Conservation (phyloP, 2,329 filamentous ascomycete species). For the Aureobasidium pullulans region DNA sequence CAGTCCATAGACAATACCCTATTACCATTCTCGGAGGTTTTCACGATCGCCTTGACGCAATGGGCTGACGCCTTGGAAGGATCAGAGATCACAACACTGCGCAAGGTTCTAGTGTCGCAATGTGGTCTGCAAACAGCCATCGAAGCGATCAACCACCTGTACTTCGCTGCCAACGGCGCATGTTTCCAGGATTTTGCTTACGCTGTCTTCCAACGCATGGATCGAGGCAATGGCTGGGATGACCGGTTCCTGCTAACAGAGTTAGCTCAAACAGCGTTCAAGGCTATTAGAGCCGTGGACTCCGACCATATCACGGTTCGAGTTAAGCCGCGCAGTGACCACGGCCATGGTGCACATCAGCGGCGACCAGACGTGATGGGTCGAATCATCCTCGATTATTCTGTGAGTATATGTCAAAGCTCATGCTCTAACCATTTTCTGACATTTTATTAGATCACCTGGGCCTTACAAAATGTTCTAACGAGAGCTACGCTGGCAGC, state of each 20-base stretch:
- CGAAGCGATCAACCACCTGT: slow-evolving; percentile 62
- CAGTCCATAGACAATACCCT: slow-evolving; percentile 15
- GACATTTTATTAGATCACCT: slow-evolving; percentile 34
- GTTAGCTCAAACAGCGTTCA: slow-evolving; percentile 65
- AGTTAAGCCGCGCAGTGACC: background rate
- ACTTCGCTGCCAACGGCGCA: slow-evolving; percentile 68
- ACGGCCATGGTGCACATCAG: background rate
- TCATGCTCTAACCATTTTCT: background rate
- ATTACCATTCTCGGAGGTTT: slow-evolving; percentile 64
- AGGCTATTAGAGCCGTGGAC: slow-evolving; percentile 45
- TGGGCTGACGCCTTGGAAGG: slow-evolving; percentile 73
- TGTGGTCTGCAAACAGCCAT: slow-evolving; percentile 62
- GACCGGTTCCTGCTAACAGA: slow-evolving; percentile 78
- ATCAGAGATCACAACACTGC: slow-evolving; percentile 59
- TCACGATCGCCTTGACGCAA: slow-evolving; percentile 61
- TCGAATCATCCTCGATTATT: slow-evolving; percentile 59
- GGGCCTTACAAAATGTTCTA: slow-evolving; percentile 64
- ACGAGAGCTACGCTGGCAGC: slow-evolving; percentile 54
- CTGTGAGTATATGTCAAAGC: slow-evolving; percentile 46
- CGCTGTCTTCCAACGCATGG: slow-evolving; percentile 68
- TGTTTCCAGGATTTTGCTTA: slow-evolving; percentile 58
- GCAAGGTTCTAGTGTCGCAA: slow-evolving; percentile 57
- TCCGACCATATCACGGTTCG: slow-evolving; percentile 54
- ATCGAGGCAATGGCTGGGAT: slow-evolving; percentile 59
- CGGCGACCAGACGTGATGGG: slow-evolving; percentile 38